Evolutionary conservation across 164 flowering plant genomes (phyloP), one percentile per base, ranked within the genome.

Genomic region (Annona squamosa): DNA sequence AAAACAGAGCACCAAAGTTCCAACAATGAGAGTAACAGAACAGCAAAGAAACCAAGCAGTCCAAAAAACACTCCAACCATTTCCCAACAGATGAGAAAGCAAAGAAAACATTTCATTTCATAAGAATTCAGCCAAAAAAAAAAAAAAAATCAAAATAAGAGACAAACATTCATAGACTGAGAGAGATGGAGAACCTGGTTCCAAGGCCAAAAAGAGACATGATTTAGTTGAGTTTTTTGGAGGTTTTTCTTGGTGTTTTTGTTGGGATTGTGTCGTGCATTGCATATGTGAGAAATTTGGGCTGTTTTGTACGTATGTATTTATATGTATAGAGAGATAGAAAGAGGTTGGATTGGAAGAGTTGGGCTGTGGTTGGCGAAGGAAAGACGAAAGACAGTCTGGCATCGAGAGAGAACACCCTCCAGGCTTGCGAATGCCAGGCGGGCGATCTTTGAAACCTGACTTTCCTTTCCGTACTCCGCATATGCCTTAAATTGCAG

Each of bases 121-220:
- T 13, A 10, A 52, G 13, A 52, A 9, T 52, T 6, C 59, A 52
- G 13, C 59, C 59, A 52, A 52, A 52, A 52, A 7, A 0, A 52
- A 5, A 52, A 52, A 16, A 5, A 52, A 52, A 52, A 52, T 1
- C 59, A 5, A 52, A 52, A 52, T 16, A 26, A 26, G 37, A 26
- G 37, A 26, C 37, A 64, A 41, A 1, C 7, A 6, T 26, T 37
- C 16, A 65, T 3, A 42, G 68, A 66, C 16, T 12, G 44, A 10
- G 68, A 66, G 68, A 13, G 45, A 66, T n/a, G 12, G 43, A 16
- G 63, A 73, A 84, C 90, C 89, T 83, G 85, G 77, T 86, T 67
- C 90, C 90, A 5, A 88, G 86, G 77, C 92, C 92, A 47, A 87
- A 87, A 77, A 88, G 88, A 74, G 88, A 85, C 92, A 88, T 88